Conservation (phyloP, 208 protist species). For the Crithidia acanthocephali region DNA sequence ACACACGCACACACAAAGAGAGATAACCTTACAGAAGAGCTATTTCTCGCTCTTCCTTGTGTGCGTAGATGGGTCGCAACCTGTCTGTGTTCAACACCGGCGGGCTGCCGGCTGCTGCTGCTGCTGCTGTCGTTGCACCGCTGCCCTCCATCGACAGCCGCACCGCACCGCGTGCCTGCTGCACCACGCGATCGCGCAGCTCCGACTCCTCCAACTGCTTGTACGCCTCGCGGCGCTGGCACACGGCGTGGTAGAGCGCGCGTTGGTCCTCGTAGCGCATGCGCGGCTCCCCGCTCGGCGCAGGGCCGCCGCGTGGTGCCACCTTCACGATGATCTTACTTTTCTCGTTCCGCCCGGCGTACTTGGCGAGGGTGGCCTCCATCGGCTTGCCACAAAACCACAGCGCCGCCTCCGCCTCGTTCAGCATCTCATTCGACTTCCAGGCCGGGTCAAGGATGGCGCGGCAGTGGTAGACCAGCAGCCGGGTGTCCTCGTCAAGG, state of each 20-base stretch:
- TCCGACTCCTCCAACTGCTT: conserved; percentile 75
- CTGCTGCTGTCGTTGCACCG: background rate
- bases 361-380: conserved; percentile 49
- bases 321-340: conserved; percentile 79
- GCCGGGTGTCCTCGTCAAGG: conserved; percentile 70
- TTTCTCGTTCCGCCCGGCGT: conserved; percentile 72
- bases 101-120: background rate
- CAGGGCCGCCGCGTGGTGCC: conserved; percentile 47
- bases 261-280: conserved; percentile 88
- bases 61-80: conserved; percentile 64
- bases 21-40: conserved; percentile 7
- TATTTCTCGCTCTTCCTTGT: conserved; percentile 55
- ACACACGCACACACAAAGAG: background rate
- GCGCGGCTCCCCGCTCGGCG: conserved; percentile 73
- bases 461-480: conserved; percentile 84
- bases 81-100: conserved; percentile 14
- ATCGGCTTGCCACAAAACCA: conserved; percentile 86
- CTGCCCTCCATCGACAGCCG: conserved; percentile 15
- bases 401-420: conserved; percentile 49
- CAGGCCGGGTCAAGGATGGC: conserved; percentile 74
- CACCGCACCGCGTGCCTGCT: conserved; percentile 54
- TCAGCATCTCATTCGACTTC: conserved; percentile 52
- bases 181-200: conserved; percentile 70
- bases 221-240: conserved; percentile 53
- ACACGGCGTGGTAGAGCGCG: conserved; percentile 56